Evolutionary conservation across 2,329 filamentous ascomycete genomes (phyloP), one percentile per base, ranked within the genome.

Genomic region (Claviceps digitariae): DNA sequence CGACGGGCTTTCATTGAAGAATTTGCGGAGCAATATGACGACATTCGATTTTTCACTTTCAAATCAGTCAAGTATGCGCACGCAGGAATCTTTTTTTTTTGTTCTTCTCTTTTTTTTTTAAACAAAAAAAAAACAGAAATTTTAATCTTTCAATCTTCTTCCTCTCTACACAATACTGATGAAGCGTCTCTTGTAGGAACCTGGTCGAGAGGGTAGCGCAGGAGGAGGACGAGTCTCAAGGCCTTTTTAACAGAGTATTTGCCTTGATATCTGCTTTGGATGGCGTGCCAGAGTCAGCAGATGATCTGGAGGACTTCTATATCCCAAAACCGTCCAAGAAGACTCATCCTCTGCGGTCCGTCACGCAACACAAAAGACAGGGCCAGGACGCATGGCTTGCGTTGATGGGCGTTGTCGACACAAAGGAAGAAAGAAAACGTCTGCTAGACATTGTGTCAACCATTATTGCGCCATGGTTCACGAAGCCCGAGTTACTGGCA

Each of bases 351-450:
- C 71, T 90, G 13, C 74, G 75, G 48, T 87, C 84, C 2, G 69
- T 85, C 7, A 75, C 76, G 15, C 78, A 84, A 55, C 87, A 90
- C 70, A 91, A 87, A 69, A 86, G 81, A 62, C 81, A 83, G 60
- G 88, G 86, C 0, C 90, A 96, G 65, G 84, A 89, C 55, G 87
- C 89, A 3, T 97, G 91, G 91, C 72, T 95, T 20, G 78, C 85
- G 3, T 69, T 95, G 23, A 81, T 97, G 63, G 78, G 77, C 53
- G 72, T 83, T 53, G 74, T 78, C 3, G 75, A 90, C 50, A 79
- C 76, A 49, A 82, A 83, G 57, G 78, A 85, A 17, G 86, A 95
- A 65, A 83, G 87, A 51, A 97, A 97, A 66, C 74, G 75, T 49
- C 76, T 95, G 2, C 75, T 98, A 48, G 78, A 81, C 56, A 78